A percentile compares a stretch with the other conserved stretches of the same genome.
Evolutionary conservation across 371 early-diverging fungal genomes (phyloP).

Genomic region (Mucor indicus): DNA sequence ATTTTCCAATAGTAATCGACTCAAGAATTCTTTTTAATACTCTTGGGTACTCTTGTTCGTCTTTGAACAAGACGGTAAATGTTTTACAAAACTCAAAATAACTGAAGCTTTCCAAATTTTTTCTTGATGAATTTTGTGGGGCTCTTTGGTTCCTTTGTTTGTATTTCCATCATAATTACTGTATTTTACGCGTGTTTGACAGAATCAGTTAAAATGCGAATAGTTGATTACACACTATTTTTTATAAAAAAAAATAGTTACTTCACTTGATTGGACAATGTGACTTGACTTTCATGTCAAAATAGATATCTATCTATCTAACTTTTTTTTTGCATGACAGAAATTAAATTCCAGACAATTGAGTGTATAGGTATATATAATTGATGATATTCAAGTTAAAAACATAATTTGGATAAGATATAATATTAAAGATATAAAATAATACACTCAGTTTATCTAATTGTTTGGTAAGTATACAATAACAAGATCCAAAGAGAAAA

Average conservation of each 20-base stretch:
- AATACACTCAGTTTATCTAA: too few relatives aligned
- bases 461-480: too few relatives aligned
- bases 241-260: background rate
- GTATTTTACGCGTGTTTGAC: background rate
- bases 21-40: background rate
- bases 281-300: background rate
- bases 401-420: too few relatives aligned
- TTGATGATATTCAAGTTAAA: background rate
- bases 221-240: background rate
- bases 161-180: background rate
- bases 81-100: background rate
- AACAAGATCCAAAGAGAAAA: too few relatives aligned
- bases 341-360: background rate
- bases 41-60: background rate
- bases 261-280: background rate
- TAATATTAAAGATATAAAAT: background rate
- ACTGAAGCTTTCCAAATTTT: background rate
- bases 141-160: too few relatives aligned
- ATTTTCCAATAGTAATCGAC: background rate
- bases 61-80: background rate
- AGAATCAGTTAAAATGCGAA: background rate
- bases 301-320: too few relatives aligned
- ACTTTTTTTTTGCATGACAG: background rate
- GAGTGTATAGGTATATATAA: too few relatives aligned
- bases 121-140: background rate